phyloP scores from a whole-genome alignment of 768 basidiomycete genomes.

The Hirschioporus abietinus region DNA sequence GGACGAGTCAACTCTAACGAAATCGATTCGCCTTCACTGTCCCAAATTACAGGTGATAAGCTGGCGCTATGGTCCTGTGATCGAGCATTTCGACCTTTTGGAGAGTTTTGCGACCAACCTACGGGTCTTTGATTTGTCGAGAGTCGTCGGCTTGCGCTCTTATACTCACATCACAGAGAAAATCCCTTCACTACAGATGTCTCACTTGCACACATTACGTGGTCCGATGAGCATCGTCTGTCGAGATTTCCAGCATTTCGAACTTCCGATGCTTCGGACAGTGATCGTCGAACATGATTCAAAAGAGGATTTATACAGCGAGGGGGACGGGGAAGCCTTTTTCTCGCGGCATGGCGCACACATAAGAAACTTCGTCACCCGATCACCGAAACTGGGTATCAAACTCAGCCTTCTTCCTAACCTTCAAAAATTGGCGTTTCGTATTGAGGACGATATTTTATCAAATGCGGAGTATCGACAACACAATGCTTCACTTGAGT shows the following conservation, averaged over 20 bases:
- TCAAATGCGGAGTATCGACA: background rate
- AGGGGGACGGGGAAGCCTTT: background rate
- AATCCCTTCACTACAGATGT: background rate
- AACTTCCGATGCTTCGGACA: background rate
- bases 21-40: background rate
- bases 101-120: background rate
- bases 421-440: background rate
- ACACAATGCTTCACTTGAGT: background rate
- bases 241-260: background rate
- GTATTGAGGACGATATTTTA: background rate
- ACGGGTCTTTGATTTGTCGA: background rate
- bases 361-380: background rate
- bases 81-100: background rate
- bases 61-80: background rate
- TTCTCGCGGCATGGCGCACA: background rate
- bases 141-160: background rate
- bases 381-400: background rate
- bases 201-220: background rate
- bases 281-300: background rate
- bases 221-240: background rate
- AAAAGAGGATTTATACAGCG: background rate
- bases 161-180: background rate
- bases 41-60: background rate
- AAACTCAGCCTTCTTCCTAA: background rate
- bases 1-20: background rate